phyloP scores from a whole-genome alignment of 805 yeast genomes.

The Starmerella powellii region DNA sequence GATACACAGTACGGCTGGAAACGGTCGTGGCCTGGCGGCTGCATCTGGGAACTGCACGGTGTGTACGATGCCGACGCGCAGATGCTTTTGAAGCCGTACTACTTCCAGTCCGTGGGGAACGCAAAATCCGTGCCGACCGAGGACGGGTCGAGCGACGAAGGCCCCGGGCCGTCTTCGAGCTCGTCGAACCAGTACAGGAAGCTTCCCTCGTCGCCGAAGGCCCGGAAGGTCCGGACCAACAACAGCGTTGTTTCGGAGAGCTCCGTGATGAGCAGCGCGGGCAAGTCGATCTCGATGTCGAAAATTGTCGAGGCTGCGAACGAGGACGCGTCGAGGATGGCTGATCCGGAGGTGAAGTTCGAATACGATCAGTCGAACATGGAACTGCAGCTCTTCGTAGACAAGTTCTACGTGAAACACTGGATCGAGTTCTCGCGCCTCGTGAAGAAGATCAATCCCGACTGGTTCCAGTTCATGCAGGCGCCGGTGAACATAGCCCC shows the following conservation, averaged over 20 bases:
- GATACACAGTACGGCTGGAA: conserved; percentile 63
- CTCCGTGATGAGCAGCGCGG: conserved; percentile 1
- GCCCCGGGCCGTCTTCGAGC: neutral
- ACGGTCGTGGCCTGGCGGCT: conserved; percentile 69
- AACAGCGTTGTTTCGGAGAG: neutral
- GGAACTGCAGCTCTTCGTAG: conserved; percentile 32
- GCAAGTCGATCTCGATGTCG: neutral
- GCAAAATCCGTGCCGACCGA: neutral
- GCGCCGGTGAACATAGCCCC: conserved; percentile 73
- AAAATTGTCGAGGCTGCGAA: neutral
- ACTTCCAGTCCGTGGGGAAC: conserved; percentile 31
- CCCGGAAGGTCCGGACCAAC: neutral
- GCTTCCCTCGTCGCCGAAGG: neutral
- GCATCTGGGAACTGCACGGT: conserved; percentile 70
- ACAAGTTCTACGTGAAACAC: conserved; percentile 51
- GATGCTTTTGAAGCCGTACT: conserved; percentile 34
- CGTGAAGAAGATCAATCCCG: conserved; percentile 36
- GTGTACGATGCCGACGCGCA: conserved; percentile 51
- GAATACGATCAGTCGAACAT: neutral
- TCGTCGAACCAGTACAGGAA: too few relatives aligned
- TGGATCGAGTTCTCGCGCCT: conserved; percentile 40
- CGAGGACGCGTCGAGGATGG: neutral
- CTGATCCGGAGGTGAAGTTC: neutral
- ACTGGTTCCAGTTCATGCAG: conserved; percentile 54
- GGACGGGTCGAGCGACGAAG: neutral